Base-by-base conservation (phyloP, 1,284 basidiomycete genomes). In the Melampsora americana region DNA sequence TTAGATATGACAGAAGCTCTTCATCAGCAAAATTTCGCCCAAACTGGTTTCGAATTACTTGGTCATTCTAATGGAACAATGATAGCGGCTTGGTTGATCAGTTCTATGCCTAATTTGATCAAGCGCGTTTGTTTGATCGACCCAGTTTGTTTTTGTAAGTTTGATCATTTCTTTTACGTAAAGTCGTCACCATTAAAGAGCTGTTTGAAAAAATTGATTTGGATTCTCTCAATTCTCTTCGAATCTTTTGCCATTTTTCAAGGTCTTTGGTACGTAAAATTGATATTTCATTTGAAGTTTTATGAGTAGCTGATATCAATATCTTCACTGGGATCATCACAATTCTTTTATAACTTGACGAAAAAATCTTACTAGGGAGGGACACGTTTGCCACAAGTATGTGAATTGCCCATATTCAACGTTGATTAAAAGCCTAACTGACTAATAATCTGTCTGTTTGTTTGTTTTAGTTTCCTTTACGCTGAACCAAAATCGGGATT, bases 31-130 rank as follows among this genome's bases (percentile, higher is more conserved):
- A 50, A 69, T 5, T 80, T 80, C 75, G 50, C 61, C 39, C 39
- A 69, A 42, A 70, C 69, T 23, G 77, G 78, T 18, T 77, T 82
- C 65, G 77, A 79, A 44, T 71, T 82, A 18, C 69, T 82, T 14
- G 80, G 80, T 32, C 82, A 82, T 78, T 80, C 79, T 32, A 81
- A 80, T 77, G 82, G 82, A 39, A 81, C 81, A 4, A 80, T 81
- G 14, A 77, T 80, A 0, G 79, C 80, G 28, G 75, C 79, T 44
- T 81, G 80, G 80, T 76, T 82, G 20, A 70, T 82, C 69, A 82
- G 81, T 64, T 78, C 78, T 23, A 60, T 81, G 26, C 75, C 78
- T 11, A 23, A 66, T 2, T 32, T 67, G 46, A 44, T 82, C 1
- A 71, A 71, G 46, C 69, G 60, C 14, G 64, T 71, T 32, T 71